Evolutionary conservation across 495 filamentous ascomycete genomes (phyloP), one percentile per base, ranked within the genome.

Genomic region (Geopyxis carbonaria): DNA sequence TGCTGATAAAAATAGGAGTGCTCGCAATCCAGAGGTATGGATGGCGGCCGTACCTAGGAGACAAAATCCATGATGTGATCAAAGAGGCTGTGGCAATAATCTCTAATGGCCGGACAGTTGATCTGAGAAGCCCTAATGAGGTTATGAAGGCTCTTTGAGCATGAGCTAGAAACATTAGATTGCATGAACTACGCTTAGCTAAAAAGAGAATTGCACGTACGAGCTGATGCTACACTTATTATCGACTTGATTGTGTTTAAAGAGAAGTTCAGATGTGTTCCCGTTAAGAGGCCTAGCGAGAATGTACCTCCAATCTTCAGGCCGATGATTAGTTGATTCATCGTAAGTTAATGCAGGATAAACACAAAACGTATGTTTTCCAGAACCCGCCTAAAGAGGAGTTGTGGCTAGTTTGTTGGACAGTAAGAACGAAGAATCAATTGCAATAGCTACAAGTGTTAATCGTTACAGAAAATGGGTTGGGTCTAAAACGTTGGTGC

Each of bases 291-390:
- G 22, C 77, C 77, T 6, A 83, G 65, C 27, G 68, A 72, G 38
- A 79, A 62, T 10, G 75, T 77, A 43, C 77, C 77, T 14, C 77
- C 65, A 58, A 83, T 80, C 53, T 83, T 83, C 2, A 56, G 52
- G 18, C 47, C 40, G 19, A 46, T 27, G 22, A 43, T 11, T 11
- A 53, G 30, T 20, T 43, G 22, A 22, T 39, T 29, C 36, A 39
- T 39, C 7, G 33, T 36, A 5, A 22, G 21, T 19, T 36, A 7
- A 7, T 15, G 33, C 24, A 22, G 5, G 15, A 22, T 9, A 22
- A 6, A 14, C 18, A 20, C 5, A 6, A 22, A n/a, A n/a, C n/a
- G n/a, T n/a, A n/a, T n/a, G n/a, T n/a, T n/a, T n/a, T n/a, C n/a
- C n/a, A n/a, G n/a, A n/a, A n/a, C n/a, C n/a, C n/a, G n/a, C n/a